Evolutionary conservation across 345 rosid species (phyloP), one percentile per base, ranked within the genome.

Genomic region (Pistacia atlantica): DNA sequence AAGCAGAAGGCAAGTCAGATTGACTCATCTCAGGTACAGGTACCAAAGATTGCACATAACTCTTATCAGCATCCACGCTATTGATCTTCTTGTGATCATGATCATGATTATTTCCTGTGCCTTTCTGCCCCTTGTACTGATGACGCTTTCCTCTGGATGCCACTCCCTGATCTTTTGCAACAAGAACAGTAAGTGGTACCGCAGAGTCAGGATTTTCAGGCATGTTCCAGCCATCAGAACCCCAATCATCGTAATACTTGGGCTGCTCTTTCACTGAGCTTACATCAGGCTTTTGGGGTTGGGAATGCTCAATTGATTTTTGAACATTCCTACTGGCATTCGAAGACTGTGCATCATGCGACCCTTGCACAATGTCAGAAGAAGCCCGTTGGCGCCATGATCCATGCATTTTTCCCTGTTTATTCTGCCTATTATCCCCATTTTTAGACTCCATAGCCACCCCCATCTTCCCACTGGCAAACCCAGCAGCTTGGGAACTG

Each of bases 361-460:
- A 76, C 55, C 80, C 78, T 76, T 86, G 86, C 46, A 55, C 28
- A 72, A 69, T 13, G 55, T 86, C 96, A 25, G 80, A 72, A 13
- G 90, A 75, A 72, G 86, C 82, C 4, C 91, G 86, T 76, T 91
- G 97, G 77, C 84, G 93, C 97, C 95, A 86, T 28, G 95, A 75
- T 77, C 93, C 92, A 60, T 83, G 88, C 71, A 77, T 88, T 88
- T 83, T 91, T 74, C 89, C 95, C 57, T 83, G 81, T 80, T 85
- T 92, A 59, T 72, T 83, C 75, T 81, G 90, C 86, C 89, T 86
- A 75, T 83, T 81, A 67, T 88, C 97, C 78, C 84, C 88, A 79
- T 77, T 85, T 83, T 80, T 83, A 14, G 87, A 78, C 71, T 91
- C 92, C 54, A 69, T 17, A 17, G 80, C 7, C 35, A 79, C 77